Percentiles rank a stretch among this genome's conserved stretches.
Conservation (phyloP, 2,329 filamentous ascomycete genomes). For the Pyricularia sp. region DNA sequence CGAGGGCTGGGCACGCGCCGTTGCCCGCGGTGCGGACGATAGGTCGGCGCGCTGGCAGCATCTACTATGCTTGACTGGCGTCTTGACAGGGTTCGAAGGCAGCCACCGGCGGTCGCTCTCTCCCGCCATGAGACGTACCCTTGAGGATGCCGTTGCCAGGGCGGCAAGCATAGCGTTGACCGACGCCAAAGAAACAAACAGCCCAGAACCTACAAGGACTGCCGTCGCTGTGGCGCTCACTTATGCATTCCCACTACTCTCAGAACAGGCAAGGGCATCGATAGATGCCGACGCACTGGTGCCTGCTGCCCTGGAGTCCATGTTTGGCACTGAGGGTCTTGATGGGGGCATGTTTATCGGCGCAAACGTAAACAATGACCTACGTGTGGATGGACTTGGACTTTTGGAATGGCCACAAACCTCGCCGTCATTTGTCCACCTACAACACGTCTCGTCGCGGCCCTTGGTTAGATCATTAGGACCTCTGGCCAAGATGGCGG, state of each 20-base stretch:
- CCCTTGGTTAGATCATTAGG: constrained; percentile 56
- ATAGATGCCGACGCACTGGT: constrained; percentile 18
- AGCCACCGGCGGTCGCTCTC: constrained; percentile 52
- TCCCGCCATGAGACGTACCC: constrained; percentile 45
- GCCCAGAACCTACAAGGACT: constrained; percentile 22
- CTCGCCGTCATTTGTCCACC: constrained; percentile 45
- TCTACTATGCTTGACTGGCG: constrained; percentile 62
- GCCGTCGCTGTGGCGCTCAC: constrained; percentile 60
- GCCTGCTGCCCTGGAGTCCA: constrained; percentile 35
- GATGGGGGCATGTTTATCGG: not conserved
- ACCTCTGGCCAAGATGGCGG: constrained; percentile 50
- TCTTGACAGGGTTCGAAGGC: constrained; percentile 63
- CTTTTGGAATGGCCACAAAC: constrained; percentile 52
- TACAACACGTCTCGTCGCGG: constrained; percentile 44
- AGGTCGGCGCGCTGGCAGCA: constrained; percentile 66
- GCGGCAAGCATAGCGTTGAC: constrained; percentile 65
- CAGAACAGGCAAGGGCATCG: constrained; percentile 13
- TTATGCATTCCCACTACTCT: constrained; percentile 61
- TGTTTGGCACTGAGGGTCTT: not conserved
- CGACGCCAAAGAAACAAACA: not conserved
- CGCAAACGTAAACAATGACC: not conserved
- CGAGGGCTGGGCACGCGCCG: constrained; percentile 41
- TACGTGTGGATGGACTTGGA: constrained; percentile 19
- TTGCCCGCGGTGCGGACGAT: constrained; percentile 44
- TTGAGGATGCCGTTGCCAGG: constrained; percentile 61